These are phyloP conservation scores for Aspergillus sclerotioniger DNA, from an alignment of 495 filamentous ascomycete species.

Conservation along the genomic window DNA sequence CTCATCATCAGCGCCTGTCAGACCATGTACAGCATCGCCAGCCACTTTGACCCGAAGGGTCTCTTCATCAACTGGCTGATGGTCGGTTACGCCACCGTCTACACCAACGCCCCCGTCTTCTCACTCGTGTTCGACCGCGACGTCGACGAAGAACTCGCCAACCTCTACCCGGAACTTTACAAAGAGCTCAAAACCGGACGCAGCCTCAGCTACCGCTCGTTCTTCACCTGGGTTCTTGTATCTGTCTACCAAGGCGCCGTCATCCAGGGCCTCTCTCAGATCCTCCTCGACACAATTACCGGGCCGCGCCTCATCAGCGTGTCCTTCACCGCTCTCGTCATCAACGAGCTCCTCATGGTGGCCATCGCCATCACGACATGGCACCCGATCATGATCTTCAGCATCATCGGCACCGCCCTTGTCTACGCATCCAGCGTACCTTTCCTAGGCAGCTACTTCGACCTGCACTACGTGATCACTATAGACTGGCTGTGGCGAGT, in stretches of 20 bases:
- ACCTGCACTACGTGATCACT: slow-evolving; percentile 74
- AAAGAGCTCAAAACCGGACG: slow-evolving; percentile 86
- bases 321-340: slow-evolving; percentile 84
- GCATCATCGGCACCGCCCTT: slow-evolving; percentile 74
- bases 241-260: slow-evolving; percentile 92
- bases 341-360: slow-evolving; percentile 97
- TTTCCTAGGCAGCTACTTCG: slow-evolving; percentile 87
- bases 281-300: slow-evolving; percentile 72
- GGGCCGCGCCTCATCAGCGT: slow-evolving; percentile 79
- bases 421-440: slow-evolving; percentile 81
- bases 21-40: slow-evolving; percentile 94
- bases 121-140: slow-evolving; percentile 95
- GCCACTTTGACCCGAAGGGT: slow-evolving; percentile 86
- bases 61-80: slow-evolving; percentile 97
- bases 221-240: slow-evolving; percentile 95
- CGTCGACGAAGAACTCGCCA: slow-evolving; percentile 88
- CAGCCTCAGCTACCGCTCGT: slow-evolving; percentile 85
- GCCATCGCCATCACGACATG: slow-evolving; percentile 94
- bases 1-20: slow-evolving; percentile 94
- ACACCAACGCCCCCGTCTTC: slow-evolving; percentile 93
- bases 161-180: slow-evolving; percentile 96
- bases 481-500: slow-evolving; percentile 89
- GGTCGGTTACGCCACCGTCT: slow-evolving; percentile 94
- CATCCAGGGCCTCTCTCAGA: slow-evolving; percentile 88
- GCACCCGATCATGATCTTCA: slow-evolving; percentile 91